phyloP scores from a whole-genome alignment of 805 yeast species.

The Starmerella etchellsii region DNA sequence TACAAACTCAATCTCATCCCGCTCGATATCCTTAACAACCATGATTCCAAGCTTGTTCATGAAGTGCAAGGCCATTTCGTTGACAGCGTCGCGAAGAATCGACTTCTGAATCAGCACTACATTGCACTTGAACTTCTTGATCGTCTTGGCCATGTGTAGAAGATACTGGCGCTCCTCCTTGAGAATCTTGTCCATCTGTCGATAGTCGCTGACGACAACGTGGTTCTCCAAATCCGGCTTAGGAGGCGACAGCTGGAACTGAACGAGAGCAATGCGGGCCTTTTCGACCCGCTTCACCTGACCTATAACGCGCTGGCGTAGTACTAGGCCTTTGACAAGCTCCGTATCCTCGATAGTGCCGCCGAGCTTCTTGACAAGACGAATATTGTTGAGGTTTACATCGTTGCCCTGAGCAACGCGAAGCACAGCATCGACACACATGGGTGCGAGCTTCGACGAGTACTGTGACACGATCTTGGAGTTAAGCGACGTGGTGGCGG shows the following conservation, averaged over 20 bases:
- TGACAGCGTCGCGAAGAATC: conserved; percentile 88
- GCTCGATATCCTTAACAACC: conserved; percentile 89
- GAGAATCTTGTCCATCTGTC: conserved; percentile 97
- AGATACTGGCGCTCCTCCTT: conserved; percentile 96
- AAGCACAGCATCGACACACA: conserved; percentile 87
- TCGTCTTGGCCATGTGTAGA: conserved; percentile 86
- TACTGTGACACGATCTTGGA: conserved; percentile 94
- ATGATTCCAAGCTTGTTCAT: conserved; percentile 81
- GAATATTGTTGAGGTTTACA: conserved; percentile 78
- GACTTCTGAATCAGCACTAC: conserved; percentile 82
- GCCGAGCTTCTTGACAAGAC: conserved; percentile 86
- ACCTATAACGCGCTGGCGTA: conserved; percentile 84
- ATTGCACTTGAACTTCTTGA: conserved; percentile 93
- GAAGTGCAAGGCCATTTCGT: conserved; percentile 88
- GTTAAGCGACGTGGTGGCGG: conserved; percentile 86
- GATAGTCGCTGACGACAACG: conserved; percentile 91
- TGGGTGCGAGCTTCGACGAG: conserved; percentile 72
- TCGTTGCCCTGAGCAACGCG: conserved; percentile 52
- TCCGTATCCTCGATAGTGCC: conserved; percentile 97
- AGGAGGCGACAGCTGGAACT: conserved; percentile 92
- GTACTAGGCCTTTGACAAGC: conserved; percentile 72
- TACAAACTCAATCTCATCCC: conserved; percentile 92
- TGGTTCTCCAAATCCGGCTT: conserved; percentile 97
- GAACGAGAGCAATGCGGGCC: conserved; percentile 80
- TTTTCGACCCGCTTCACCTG: conserved; percentile 92